These are phyloP conservation scores for Mycena chlorophos DNA, from an alignment of 768 basidiomycete species.

Conservation along the genomic window DNA sequence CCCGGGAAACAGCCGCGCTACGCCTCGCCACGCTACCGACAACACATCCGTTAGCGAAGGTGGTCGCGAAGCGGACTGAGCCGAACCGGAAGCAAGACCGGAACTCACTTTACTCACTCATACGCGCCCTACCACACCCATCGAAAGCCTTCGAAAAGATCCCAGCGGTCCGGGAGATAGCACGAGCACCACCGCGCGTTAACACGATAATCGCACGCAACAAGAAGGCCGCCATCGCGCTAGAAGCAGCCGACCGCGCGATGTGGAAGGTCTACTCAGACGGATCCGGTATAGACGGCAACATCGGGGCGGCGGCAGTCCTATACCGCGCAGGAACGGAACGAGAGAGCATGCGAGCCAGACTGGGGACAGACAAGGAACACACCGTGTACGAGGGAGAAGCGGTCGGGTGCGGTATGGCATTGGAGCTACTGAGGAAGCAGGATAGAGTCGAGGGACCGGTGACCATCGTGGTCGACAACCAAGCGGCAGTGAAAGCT, in stretches of 20 bases:
- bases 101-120: not conserved
- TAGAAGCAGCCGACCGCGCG: not conserved
- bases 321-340: conserved; percentile 1
- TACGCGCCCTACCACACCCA: not conserved
- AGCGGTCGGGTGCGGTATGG: conserved; percentile 20
- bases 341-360: not conserved
- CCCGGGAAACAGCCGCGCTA: not conserved
- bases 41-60: not conserved
- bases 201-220: not conserved
- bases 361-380: conserved; percentile 9
- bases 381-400: conserved; percentile 29
- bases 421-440: conserved; percentile 2
- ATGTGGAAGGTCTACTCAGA: conserved; percentile 17
- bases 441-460: not conserved
- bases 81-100: not conserved
- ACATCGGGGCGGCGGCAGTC: conserved; percentile 24
- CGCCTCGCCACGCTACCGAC: not conserved
- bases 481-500: conserved; percentile 17
- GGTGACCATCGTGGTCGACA: conserved; percentile 16
- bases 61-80: not conserved
- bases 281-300: conserved; percentile 16
- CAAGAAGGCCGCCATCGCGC: not conserved
- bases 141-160: not conserved
- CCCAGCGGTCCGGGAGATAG: not conserved
- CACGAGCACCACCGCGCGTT: not conserved